Evolutionary conservation across 108 stramenopile species (phyloP), one percentile per base, ranked within the genome.

Genomic region (Skeletonema potamos): DNA sequence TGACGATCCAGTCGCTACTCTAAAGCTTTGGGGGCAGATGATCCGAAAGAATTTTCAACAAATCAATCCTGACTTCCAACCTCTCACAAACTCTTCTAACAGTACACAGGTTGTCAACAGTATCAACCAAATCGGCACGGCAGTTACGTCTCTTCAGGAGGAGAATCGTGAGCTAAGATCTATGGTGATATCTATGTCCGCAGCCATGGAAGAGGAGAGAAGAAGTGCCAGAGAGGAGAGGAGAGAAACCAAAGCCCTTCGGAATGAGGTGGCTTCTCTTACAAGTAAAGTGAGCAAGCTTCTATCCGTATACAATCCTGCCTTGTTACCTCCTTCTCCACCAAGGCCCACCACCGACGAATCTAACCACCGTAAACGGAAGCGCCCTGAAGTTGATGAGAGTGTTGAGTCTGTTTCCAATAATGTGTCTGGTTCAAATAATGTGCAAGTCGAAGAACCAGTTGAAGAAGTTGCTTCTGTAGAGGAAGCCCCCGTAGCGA

Each of bases 11-110:
- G 24, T 61, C 22, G 59, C 28, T 30, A 32, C 30, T 6, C 10
- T 61, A 6, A 61, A 61, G 24, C 10, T 27, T 4, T 61, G 59
- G 59, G 27, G 28, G 20, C 28, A 61, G 30, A 4, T 61, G 20
- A 61, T 61, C 59, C n/a, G 27, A 32, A 32, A 61, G 17, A 11
- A 61, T 24, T 61, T 61, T 11, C 27, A 61, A 6, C 6, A 17
- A 4, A 27, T 5, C 6, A 61, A 61, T 61, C 59, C 59, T 27
- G 59, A 61, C 29, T 61, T 61, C 59, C 59, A 61, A 24, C 10
- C 59, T 9, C 59, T 61, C 17, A 61, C 59, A 18, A 26, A 32
- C 10, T 17, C 27, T 6, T 9, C 8, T 11, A 61, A 32, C 10
- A 61, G 59, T 24, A 61, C 29, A 17, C 59, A 61, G 29, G 59